Evolutionary conservation across 306 rosid genomes (phyloP).

Genomic region (Cicer cuneatum): DNA sequence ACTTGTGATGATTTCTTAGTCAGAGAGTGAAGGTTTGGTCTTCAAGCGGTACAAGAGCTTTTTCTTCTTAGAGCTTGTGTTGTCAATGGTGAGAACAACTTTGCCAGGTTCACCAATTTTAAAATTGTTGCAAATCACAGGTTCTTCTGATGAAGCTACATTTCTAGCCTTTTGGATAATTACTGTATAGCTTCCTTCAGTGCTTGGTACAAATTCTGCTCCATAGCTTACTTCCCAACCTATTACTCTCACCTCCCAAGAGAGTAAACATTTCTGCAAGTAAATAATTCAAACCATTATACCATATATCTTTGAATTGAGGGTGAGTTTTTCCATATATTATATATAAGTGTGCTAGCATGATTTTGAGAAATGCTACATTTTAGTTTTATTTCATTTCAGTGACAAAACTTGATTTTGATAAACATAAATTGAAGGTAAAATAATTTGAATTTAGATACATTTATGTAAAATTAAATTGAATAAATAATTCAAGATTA

Average conservation of each 20-base stretch:
- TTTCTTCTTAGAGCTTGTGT: slow-evolving; percentile 78
- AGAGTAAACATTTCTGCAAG: slow-evolving; percentile 52
- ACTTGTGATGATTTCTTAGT: slow-evolving; percentile 36
- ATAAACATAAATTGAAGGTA: too few species aligned
- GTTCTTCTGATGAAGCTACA: slow-evolving; percentile 57
- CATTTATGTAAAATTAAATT: too few species aligned
- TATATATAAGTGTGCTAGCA: too few species aligned
- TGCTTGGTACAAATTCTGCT: slow-evolving; percentile 76
- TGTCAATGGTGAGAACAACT: slow-evolving; percentile 71
- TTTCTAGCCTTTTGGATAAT: slow-evolving; percentile 71
- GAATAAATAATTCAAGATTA: too few species aligned
- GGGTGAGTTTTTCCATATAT: too few species aligned
- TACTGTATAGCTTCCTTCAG: slow-evolving; percentile 70
- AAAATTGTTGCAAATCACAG: slow-evolving; percentile 64
- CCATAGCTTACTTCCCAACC: slow-evolving; percentile 91
- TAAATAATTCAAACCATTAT: too few species aligned
- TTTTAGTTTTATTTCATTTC: too few species aligned
- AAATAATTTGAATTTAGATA: too few species aligned
- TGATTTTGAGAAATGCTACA: too few species aligned
- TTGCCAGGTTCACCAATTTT: slow-evolving; percentile 69
- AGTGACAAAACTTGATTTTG: too few species aligned
- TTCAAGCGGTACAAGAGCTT: slow-evolving; percentile 80
- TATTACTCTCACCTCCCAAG: slow-evolving; percentile 75
- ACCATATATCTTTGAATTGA: too few species aligned
- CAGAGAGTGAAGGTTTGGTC: slow-evolving; percentile 56